Evolutionary conservation across 805 yeast species (phyloP), one percentile per base, ranked within the genome.

Genomic region (Tetrapisispora phaffii): DNA sequence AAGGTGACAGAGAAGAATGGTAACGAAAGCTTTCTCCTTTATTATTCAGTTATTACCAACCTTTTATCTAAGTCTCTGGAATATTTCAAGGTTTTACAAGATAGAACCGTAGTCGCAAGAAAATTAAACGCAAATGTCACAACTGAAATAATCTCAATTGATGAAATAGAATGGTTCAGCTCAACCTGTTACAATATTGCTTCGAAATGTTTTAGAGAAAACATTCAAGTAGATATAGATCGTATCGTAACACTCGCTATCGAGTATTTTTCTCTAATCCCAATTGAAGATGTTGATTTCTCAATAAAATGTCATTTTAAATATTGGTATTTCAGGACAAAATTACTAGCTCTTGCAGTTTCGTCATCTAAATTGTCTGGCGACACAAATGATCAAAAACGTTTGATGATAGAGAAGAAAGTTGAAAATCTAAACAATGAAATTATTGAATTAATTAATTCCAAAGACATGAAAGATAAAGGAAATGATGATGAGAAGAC

Each of bases 151-250:
- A 50, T 64, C n/a, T 53, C 65, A 0, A 47, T 51, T 6, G 59
- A 59, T 37, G 74, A 70, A 37, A 49, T 66, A 19, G 70, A 65
- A 49, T 70, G 74, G 74, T 67, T 69, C 50, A 57, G 66, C 0
- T 58, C 71, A 1, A 58, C 58, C 6, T 52, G 67, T 1, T 68
- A 63, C 43, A 69, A 67, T 40, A 34, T 63, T 15, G 51, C 62
- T 1, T 53, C 60, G 8, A 55, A 54, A 28, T 63, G 66, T 41
- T 39, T 54, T 8, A 19, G 44, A 2, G 41, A 44, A n/a, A 48
- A 47, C 1, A 49, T 48, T 2, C 51, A 39, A 13, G 28, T 44
- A 7, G 41, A 51, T 20, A 51, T 59, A 9, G 36, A 45, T 7
- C 29, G 49, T 9, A 53, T 65, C 9, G 45, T 60, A 2, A 49